A percentile compares a stretch with the other conserved stretches of the same genome.
These are phyloP conservation scores for Scedosporium minutisporum DNA, from an alignment of 2,329 filamentous ascomycete genomes.

Conservation along the genomic window DNA sequence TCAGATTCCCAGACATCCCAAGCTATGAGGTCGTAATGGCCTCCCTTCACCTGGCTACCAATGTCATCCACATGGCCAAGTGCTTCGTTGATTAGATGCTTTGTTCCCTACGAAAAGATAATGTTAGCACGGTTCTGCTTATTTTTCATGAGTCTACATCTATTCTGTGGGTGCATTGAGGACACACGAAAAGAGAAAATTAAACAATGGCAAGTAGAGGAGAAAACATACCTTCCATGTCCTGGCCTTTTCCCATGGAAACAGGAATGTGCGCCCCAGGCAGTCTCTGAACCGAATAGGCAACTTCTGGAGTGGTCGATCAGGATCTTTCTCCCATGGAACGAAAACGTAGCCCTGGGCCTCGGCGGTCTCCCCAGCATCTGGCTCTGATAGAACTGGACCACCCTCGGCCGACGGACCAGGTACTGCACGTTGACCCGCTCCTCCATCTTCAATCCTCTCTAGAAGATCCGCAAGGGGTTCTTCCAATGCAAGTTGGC, in stretches of 20 bases:
- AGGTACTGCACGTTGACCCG: not conserved
- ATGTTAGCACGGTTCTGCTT: not conserved
- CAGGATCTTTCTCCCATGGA: constrained; percentile 9
- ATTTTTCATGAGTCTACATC: too few species aligned
- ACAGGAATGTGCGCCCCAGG: constrained; percentile 8
- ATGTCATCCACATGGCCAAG: constrained; percentile 8
- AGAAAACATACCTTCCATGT: constrained; percentile 10
- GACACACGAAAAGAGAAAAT: too few species aligned
- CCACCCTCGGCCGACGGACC: not conserved
- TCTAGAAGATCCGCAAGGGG: not conserved
- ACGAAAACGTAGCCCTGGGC: not conserved
- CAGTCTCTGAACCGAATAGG: constrained; percentile 11
- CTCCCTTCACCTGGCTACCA: constrained; percentile 3
- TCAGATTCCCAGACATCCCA: constrained; percentile 4
- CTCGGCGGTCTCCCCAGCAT: not conserved
- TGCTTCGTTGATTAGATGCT: constrained; percentile 7
- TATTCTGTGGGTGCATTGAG: too few species aligned
- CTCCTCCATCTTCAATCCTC: not conserved
- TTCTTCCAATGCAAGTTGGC: not conserved
- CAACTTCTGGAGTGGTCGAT: constrained; percentile 9
- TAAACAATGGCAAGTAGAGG: not conserved
- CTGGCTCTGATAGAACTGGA: not conserved
- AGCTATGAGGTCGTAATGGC: constrained; percentile 10
- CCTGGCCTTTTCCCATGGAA: constrained; percentile 10
- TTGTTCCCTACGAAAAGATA: constrained; percentile 5